Evolutionary conservation across 371 early-diverging fungal genomes (phyloP), one percentile per base, ranked within the genome.

Genomic region (Mucor piriformis): DNA sequence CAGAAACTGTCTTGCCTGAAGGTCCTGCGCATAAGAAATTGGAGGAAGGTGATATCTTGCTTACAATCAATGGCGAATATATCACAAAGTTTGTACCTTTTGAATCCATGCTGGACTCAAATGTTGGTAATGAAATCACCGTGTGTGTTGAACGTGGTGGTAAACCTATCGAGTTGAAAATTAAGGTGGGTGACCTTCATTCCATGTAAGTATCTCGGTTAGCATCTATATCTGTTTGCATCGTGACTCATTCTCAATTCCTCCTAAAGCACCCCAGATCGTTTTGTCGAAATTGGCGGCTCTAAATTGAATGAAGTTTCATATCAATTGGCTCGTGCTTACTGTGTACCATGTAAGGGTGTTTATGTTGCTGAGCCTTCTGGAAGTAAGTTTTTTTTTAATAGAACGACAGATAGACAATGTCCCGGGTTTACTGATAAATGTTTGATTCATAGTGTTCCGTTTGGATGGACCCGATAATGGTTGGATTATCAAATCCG

Each of bases 221-320:
- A 8, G 18, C 25, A n/a, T n/a, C 12, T 11, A n/a, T n/a, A n/a
- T n/a, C n/a, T n/a, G n/a, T n/a, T n/a, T n/a, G n/a, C n/a, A n/a
- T n/a, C n/a, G n/a, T n/a, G n/a, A n/a, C n/a, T n/a, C n/a, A n/a
- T n/a, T n/a, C n/a, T n/a, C n/a, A n/a, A n/a, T n/a, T n/a, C n/a
- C n/a, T n/a, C n/a, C n/a, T 43, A 12, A 44, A 80, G 81, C 53
- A 91, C 93, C 11, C 93, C 94, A 4, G 81, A 86, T 72, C 76
- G 85, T 15, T 89, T 83, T 66, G 82, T 97, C 11, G 93, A 95
- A 69, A 79, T 95, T 34, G 97, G 97, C 54, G 98, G 96, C 23
- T 87, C 87, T 6, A 88, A 86, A 46, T 76, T 95, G 48, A 91
- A 95, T 68, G 85, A 93, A 60, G 76, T 95, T 2, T 91, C 92